These are phyloP conservation scores for Umbelopsis isabellina DNA, from an alignment of 192 early-diverging fungal species.

Conservation along the genomic window DNA sequence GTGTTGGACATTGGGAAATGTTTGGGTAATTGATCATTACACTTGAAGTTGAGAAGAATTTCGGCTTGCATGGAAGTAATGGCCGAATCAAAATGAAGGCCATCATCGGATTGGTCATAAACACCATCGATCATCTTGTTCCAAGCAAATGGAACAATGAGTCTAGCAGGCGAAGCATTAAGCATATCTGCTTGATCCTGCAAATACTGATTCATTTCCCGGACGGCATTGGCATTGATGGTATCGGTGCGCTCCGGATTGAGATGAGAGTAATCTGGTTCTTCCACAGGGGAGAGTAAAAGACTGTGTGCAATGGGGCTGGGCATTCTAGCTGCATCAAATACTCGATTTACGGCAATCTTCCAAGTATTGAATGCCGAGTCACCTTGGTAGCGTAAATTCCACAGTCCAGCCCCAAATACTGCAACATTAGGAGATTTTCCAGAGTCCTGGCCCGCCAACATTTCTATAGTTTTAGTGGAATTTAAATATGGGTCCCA, in stretches of 20 bases:
- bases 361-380: slow-evolving; percentile 52
- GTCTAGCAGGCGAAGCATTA: slow-evolving; percentile 25
- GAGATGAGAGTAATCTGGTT: slow-evolving; percentile 47
- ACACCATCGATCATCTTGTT: slow-evolving; percentile 46
- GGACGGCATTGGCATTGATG: slow-evolving; percentile 49
- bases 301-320: slow-evolving; percentile 46
- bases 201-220: slow-evolving; percentile 61
- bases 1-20: slow-evolving; percentile 54
- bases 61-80: slow-evolving; percentile 55
- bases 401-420: slow-evolving; percentile 67
- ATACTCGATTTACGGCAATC: slow-evolving; percentile 41
- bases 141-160: slow-evolving; percentile 55
- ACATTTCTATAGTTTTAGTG: slow-evolving; percentile 34
- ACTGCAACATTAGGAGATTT: slow-evolving; percentile 46
- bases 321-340: slow-evolving; percentile 23
- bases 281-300: slow-evolving; percentile 41
- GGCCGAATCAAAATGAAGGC: slow-evolving; percentile 64
- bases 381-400: slow-evolving; percentile 55
- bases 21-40: slow-evolving; percentile 55
- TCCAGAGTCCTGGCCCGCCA: slow-evolving; percentile 13
- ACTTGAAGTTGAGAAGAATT: slow-evolving; percentile 65
- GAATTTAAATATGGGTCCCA: slow-evolving; percentile 77
- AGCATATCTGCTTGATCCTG: slow-evolving; percentile 18
- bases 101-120: slow-evolving; percentile 58
- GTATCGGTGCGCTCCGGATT: slow-evolving; percentile 46